phyloP scores from a whole-genome alignment of 106 monocot species.

The Chionographis japonica region DNA sequence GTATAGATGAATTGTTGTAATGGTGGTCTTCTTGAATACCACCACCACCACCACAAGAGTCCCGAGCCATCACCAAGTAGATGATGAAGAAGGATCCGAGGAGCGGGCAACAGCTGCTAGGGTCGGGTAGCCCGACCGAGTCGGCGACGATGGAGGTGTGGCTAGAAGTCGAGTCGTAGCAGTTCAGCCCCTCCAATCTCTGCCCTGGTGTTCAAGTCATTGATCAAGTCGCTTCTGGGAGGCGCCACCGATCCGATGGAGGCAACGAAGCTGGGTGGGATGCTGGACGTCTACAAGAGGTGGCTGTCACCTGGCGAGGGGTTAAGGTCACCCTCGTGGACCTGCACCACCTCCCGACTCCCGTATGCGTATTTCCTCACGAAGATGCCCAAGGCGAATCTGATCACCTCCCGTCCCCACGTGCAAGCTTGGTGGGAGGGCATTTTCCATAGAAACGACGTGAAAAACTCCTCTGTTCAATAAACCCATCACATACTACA shows the following conservation, averaged over 20 bases:
- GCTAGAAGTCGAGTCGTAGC: constrained; percentile 57
- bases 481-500: too few relatives aligned
- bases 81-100: constrained; percentile 42
- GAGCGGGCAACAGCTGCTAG: constrained; percentile 27
- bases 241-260: constrained; percentile 19
- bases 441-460: constrained; percentile 30
- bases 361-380: constrained; percentile 28
- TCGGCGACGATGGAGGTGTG: constrained; percentile 39
- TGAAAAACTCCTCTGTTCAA: constrained; percentile 37
- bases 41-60: constrained; percentile 48
- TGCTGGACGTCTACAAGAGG: constrained; percentile 65
- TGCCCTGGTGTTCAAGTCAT: constrained; percentile 22
- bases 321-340: constrained; percentile 46
- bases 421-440: constrained; percentile 60
- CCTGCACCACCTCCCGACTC: constrained; percentile 47
- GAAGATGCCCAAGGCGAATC: constrained; percentile 29
- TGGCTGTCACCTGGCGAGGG: constrained; percentile 41
- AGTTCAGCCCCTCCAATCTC: constrained; percentile 37
- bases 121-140: constrained; percentile 7
- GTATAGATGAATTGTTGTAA: too few relatives aligned
- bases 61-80: constrained; percentile 58
- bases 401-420: constrained; percentile 41
- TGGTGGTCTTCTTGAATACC: too few relatives aligned
- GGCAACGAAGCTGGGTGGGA: constrained; percentile 32
- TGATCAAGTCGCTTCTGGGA: constrained; percentile 48